Base-by-base conservation (phyloP, 345 rosid species). In the Eucalyptus sp. region DNA sequence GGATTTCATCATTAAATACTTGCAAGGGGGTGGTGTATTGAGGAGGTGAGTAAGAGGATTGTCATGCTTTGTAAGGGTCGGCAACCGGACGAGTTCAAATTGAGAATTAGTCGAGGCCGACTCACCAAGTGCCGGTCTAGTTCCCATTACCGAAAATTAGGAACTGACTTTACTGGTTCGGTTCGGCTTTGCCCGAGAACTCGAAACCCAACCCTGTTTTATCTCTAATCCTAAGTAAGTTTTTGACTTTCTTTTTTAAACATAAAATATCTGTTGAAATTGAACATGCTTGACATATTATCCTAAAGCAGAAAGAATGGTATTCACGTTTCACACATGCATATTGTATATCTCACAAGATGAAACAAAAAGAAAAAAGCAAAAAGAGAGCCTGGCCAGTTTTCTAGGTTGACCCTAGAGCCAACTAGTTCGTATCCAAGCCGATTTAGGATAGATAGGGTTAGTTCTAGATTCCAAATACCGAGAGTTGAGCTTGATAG, bases 141-240 rank as follows among this genome's bases (percentile, higher is more conserved):
- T 62, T 27, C 68, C 7, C 68, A 12, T 62, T 27, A 27, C 15
- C 31, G 12, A 12, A 27, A 62, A 62, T 62, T 62, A 13, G 31
- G 4, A 62, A 62, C 1, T 60, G 31, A 4, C 8, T 12, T 11
- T 10, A 12, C 2, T 52, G 24, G 24, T 60, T 12, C 0, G 31
- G 68, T 60, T 60, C 0, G 4, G 16, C 27, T 12, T 29, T 60
- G 7, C 15, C 0, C 13, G 0, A 27, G 4, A 25, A 12, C 31
- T 5, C n/a, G 1, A 13, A 60, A 60, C 33, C 68, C 68, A 25
- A 25, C 0, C 15, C 2, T 1, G 0, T 60, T 27, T 27, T 3
- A 13, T 29, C 16, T 27, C 31, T 27, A 27, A 27, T 3, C 15
- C 8, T 27, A 60, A 27, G 66, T 27, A 60, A 27, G n/a, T 27